A percentile compares a stretch with the other conserved stretches of the same genome.
Evolutionary conservation across 1,284 basidiomycete genomes (phyloP).

Genomic region (Inonotus hispidus): DNA sequence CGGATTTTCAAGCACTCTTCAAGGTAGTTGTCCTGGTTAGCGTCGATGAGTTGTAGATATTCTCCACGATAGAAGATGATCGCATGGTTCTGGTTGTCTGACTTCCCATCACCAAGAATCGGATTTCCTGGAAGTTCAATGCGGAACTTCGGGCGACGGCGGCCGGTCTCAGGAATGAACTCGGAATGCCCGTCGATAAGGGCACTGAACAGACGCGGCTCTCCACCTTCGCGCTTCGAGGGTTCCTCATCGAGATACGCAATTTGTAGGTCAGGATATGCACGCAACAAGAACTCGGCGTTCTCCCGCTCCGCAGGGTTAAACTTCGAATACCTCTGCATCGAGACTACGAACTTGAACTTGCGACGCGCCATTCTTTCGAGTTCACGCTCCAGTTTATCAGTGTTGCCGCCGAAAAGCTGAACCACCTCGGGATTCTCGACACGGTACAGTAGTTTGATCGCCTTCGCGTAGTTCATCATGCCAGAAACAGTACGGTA

Average conservation of each 20-base stretch:
- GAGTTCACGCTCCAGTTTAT: slow-evolving; percentile 93
- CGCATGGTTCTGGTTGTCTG: slow-evolving; percentile 99
- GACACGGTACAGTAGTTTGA: slow-evolving; percentile 98
- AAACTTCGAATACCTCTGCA: slow-evolving; percentile 99
- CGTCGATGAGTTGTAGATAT: slow-evolving; percentile 98
- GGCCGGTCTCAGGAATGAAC: slow-evolving; percentile 84
- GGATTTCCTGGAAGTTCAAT: slow-evolving; percentile 98
- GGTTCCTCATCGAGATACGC: slow-evolving; percentile 98
- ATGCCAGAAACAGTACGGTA: slow-evolving; percentile 99
- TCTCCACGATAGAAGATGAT: slow-evolving; percentile 99
- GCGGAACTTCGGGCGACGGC: slow-evolving; percentile 93
- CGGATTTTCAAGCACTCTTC: slow-evolving; percentile 99
- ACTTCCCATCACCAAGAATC: slow-evolving; percentile 98
- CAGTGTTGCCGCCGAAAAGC: slow-evolving; percentile 95
- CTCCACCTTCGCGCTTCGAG: slow-evolving; percentile 89
- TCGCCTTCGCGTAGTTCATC: slow-evolving; percentile 99
- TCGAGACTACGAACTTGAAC: slow-evolving; percentile 99
- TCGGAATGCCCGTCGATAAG: slow-evolving; percentile 98
- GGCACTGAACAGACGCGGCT: slow-evolving; percentile 92
- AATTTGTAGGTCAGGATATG: slow-evolving; percentile 98
- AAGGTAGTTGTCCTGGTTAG: slow-evolving; percentile 99
- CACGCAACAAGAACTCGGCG: slow-evolving; percentile 95
- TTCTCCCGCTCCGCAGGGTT: slow-evolving; percentile 99
- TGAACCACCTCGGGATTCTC: slow-evolving; percentile 99
- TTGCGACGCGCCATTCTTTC: slow-evolving; percentile 97